These are phyloP conservation scores for Diaporthe capsici DNA, from an alignment of 2,329 filamentous ascomycete species.

Conservation along the genomic window DNA sequence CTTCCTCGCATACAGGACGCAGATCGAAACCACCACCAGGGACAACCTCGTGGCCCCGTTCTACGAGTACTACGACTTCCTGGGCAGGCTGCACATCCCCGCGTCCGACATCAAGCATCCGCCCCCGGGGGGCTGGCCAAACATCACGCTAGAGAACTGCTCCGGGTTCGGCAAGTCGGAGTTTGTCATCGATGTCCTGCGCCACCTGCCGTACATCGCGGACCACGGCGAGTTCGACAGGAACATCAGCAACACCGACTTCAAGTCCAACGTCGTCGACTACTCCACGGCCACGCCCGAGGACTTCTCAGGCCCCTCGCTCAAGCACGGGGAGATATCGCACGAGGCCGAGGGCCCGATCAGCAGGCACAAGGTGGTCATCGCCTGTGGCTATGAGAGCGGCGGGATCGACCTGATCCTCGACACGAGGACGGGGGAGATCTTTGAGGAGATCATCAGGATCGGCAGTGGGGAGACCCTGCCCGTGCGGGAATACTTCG, in stretches of 20 bases:
- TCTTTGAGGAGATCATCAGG: neutral
- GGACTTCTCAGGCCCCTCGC: neutral
- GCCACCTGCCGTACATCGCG: neutral
- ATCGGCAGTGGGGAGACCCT: fast-evolving
- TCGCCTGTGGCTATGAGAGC: neutral
- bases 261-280: neutral
- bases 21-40: neutral
- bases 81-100: no score
- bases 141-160: neutral
- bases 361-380: neutral
- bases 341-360: neutral
- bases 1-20: no score
- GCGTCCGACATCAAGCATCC: neutral
- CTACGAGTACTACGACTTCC: neutral
- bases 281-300: neutral
- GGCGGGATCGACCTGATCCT: neutral
- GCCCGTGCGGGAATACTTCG: neutral
- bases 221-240: neutral
- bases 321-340: neutral
- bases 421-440: neutral
- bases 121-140: neutral
- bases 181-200: neutral
- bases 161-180: neutral
- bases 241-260: neutral
- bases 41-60: neutral